Conservation (phyloP, 352 stramenopile species). For the Pythium periplocum region DNA sequence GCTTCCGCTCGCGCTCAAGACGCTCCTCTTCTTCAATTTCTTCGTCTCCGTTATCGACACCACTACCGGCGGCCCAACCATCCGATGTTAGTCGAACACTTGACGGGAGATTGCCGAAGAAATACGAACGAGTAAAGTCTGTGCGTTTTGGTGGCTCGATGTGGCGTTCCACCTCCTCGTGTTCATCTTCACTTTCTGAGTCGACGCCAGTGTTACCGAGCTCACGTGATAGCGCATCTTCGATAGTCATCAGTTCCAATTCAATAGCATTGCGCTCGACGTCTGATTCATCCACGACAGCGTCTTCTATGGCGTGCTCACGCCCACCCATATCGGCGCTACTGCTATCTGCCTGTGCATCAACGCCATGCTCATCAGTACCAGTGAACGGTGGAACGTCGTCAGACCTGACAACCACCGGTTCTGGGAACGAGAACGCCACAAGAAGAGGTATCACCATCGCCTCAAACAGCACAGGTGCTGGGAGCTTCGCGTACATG, state of each 20-base stretch:
- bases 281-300: no score
- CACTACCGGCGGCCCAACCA: constrained; percentile 49
- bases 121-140: constrained; percentile 66
- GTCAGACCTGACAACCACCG: no score
- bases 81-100: constrained; percentile 36
- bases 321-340: no score
- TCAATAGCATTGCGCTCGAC: constrained; percentile 8
- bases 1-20: constrained; percentile 47
- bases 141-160: constrained; percentile 49
- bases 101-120: constrained; percentile 57
- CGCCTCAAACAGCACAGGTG: constrained; percentile 39
- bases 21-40: constrained; percentile 66
- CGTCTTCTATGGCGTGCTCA: no score
- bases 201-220: constrained; percentile 17
- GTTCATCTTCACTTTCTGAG: constrained; percentile 49
- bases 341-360: no score
- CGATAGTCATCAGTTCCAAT: constrained; percentile 20
- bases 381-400: no score
- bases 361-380: neutral
- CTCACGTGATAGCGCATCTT: constrained; percentile 33
- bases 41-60: constrained; percentile 68
- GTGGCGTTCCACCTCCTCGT: constrained; percentile 18
- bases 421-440: constrained; percentile 28
- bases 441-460: constrained; percentile 23
- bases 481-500: constrained; percentile 37